Evolutionary conservation across 371 early-diverging fungal species (phyloP).

Genomic region (Gilbertella persicaria): DNA sequence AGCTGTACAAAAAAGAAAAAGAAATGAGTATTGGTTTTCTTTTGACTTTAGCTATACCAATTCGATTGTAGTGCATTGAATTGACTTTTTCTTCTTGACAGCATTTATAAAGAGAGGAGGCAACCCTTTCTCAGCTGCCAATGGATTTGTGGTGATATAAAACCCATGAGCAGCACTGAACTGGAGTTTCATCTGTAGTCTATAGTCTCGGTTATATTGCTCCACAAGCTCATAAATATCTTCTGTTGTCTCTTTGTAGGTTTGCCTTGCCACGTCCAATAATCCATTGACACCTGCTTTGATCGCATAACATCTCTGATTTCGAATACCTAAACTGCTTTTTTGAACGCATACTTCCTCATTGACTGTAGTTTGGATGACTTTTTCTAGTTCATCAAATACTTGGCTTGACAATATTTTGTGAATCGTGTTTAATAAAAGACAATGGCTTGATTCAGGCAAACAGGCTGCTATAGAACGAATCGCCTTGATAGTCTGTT

Average conservation of each 20-base stretch:
- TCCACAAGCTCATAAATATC: conserved; percentile 79
- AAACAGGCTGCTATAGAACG: conserved; percentile 37
- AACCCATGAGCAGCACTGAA: conserved; percentile 68
- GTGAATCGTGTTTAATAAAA: neutral
- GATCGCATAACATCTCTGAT: conserved; percentile 82
- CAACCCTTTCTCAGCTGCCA: conserved; percentile 32
- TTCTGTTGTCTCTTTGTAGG: conserved; percentile 82
- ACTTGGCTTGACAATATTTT: conserved; percentile 5
- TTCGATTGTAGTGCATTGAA: conserved; percentile 78
- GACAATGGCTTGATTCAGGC: neutral
- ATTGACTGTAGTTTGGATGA: conserved; percentile 61
- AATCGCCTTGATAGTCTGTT: conserved; percentile 59
- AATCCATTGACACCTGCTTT: conserved; percentile 84
- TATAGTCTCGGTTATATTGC: conserved; percentile 51
- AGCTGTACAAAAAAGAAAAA: conserved; percentile 20
- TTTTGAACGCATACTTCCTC: conserved; percentile 72
- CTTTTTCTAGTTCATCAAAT: conserved; percentile 35
- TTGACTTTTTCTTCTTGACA: conserved; percentile 58
- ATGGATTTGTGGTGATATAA: conserved; percentile 51
- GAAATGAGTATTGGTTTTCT: too few species aligned
- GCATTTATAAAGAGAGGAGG: conserved; percentile 63
- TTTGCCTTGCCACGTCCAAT: conserved; percentile 87
- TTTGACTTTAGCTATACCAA: conserved; percentile 47
- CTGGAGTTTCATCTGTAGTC: conserved; percentile 65
- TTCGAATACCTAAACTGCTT: conserved; percentile 72